These are phyloP conservation scores for Penicillium fimorum DNA, from an alignment of 495 filamentous ascomycete species.

Conservation along the genomic window DNA sequence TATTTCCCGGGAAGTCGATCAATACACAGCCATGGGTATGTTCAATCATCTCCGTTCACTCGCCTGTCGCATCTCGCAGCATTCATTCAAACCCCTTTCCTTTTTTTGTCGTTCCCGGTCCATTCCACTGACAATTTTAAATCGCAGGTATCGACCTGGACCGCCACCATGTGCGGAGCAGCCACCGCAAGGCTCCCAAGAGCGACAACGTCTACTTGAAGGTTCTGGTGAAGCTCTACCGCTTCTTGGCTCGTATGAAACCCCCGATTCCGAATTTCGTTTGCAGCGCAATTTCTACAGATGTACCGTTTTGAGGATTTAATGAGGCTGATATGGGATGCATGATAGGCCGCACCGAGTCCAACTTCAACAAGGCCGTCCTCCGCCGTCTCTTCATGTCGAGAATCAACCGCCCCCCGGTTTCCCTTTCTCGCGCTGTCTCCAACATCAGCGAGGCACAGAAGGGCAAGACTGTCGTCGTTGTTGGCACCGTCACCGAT, in stretches of 20 bases:
- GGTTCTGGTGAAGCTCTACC: slow-evolving; percentile 98
- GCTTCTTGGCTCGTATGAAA: slow-evolving; percentile 91
- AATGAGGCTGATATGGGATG: slow-evolving; percentile 20
- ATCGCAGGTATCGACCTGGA: slow-evolving; percentile 64
- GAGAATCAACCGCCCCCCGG: slow-evolving; percentile 91
- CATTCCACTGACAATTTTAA: slow-evolving; percentile 13
- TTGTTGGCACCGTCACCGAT: slow-evolving; percentile 92
- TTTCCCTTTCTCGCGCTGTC: slow-evolving; percentile 88
- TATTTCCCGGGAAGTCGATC: slow-evolving; percentile 45
- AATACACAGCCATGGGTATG: slow-evolving; percentile 52
- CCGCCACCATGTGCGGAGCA: slow-evolving; percentile 80
- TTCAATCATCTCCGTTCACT: slow-evolving; percentile 10
- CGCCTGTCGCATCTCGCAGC: neutral
- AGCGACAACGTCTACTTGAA: slow-evolving; percentile 97
- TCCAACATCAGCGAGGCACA: slow-evolving; percentile 62
- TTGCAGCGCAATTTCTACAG: slow-evolving; percentile 14
- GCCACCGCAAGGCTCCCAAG: slow-evolving; percentile 93
- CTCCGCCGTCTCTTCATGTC: slow-evolving; percentile 97
- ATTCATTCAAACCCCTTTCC: neutral
- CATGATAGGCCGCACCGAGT: slow-evolving; percentile 82
- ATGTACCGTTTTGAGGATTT: slow-evolving; percentile 8
- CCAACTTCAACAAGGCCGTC: slow-evolving; percentile 94
- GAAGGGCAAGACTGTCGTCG: slow-evolving; percentile 85
- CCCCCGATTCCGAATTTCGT: slow-evolving; percentile 9
- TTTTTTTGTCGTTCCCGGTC: neutral